A percentile compares a stretch with the other conserved stretches of the same genome.
Conservation (phyloP, 371 early-diverging fungal genomes). For the Actinomortierella wolfii region DNA sequence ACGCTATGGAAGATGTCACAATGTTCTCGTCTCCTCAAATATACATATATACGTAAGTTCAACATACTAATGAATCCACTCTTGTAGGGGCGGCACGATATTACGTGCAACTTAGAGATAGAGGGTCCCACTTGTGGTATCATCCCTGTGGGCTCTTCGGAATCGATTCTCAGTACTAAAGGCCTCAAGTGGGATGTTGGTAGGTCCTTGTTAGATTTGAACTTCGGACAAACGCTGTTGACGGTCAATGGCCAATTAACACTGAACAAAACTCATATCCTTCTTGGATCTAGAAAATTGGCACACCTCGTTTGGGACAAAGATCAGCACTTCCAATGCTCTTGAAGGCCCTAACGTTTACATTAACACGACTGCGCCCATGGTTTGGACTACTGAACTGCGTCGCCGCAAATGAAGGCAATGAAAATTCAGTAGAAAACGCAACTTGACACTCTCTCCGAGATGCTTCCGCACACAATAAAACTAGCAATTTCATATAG, state of each 20-base stretch:
- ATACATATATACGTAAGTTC: background rate
- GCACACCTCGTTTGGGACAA: slow-evolving; percentile 65
- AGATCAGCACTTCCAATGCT: slow-evolving; percentile 81
- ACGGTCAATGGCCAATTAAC: background rate
- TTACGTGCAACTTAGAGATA: slow-evolving; percentile 60
- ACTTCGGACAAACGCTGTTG: background rate
- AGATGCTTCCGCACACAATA: too few species aligned
- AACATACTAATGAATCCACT: background rate
- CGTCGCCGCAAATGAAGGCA: background rate
- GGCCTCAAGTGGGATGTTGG: slow-evolving; percentile 91
- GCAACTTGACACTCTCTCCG: too few species aligned
- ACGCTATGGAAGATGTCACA: too few species aligned
- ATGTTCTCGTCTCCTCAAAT: too few species aligned
- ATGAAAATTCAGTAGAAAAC: background rate
- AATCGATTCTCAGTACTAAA: slow-evolving; percentile 62
- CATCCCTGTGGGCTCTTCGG: slow-evolving; percentile 76
- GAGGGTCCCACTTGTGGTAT: slow-evolving; percentile 93
- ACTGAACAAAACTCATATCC: background rate
- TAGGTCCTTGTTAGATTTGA: slow-evolving; percentile 29
- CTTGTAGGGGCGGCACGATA: slow-evolving; percentile 66
- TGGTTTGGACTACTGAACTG: slow-evolving; percentile 83
- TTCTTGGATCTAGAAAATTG: slow-evolving; percentile 47
- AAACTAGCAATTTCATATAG: too few species aligned
- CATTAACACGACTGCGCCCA: slow-evolving; percentile 67
- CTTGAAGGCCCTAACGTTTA: slow-evolving; percentile 60